Base-by-base conservation (phyloP, 2,329 filamentous ascomycete genomes). In the Cadophora gregata region DNA sequence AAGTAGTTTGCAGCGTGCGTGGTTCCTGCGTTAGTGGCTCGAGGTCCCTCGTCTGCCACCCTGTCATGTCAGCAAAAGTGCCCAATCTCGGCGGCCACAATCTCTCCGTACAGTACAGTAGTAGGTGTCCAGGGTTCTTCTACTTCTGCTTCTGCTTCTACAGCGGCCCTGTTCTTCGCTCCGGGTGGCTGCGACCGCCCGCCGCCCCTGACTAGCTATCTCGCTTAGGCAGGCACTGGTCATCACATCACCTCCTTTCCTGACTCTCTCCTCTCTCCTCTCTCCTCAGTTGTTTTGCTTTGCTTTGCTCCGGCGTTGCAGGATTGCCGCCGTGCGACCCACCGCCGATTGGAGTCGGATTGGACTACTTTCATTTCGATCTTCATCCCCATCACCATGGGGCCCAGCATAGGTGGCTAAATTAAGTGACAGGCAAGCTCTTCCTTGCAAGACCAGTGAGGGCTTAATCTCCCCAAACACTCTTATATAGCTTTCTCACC, bases 401-500 rank as follows among this genome's bases (percentile, higher is more conserved):
- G 38, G 38, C 12, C 25, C 16, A 29, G 31, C 31, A 55, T 24
- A 29, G 48, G 31, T 60, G 65, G 65, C 55, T 63, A 67, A 64
- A 65, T 60, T 47, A 60, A 53, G 33, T 58, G 58, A 38, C 62
- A 42, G 55, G 36, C 33, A 48, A 21, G 14, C 58, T 62, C 56
- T 64, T 55, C 66, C 59, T 36, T 58, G 60, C 42, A 55, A 58
- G 48, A 47, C 42, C 58, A 36, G 29, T 14, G 38, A 42, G 38
- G 45, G 48, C 33, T 21, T 68, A 69, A 72, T 70, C 64, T 70
- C 70, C 69, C 67, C 51, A 67, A 60, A 62, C 53, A 27, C 36
- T 61, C 51, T 70, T 72, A 72, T 72, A 72, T 67, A 58, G 27
- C 33, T 53, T 47, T 58, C 64, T 61, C 48, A n/a, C 62, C 45